phyloP scores from a whole-genome alignment of 495 filamentous ascomycete genomes.

The Aspergillus nidulans region DNA sequence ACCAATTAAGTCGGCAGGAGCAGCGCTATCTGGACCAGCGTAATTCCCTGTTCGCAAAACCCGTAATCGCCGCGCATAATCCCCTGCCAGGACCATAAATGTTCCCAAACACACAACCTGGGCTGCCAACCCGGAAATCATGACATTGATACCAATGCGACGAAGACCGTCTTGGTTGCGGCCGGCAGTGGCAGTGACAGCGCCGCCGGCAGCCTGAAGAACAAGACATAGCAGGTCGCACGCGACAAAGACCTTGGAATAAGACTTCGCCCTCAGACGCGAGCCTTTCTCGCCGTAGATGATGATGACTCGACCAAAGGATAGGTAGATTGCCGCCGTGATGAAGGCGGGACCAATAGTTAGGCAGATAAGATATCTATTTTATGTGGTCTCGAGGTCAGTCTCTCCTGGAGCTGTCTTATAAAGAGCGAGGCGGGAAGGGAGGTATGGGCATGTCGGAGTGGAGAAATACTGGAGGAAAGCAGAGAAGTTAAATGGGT shows the following conservation, averaged over 20 bases:
- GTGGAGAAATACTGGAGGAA: no score
- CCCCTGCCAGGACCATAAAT: no score
- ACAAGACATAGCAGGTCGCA: slow-evolving; percentile 51
- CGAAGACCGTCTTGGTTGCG: slow-evolving; percentile 25
- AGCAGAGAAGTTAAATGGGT: slow-evolving; percentile 27
- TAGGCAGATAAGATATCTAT: slow-evolving; percentile 46
- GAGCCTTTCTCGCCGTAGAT: slow-evolving; percentile 45
- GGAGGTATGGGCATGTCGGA: no score
- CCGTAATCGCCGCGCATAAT: no score
- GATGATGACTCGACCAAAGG: slow-evolving; percentile 51
- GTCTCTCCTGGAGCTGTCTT: no score
- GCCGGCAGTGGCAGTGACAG: slow-evolving; percentile 43
- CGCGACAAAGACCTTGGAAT: slow-evolving; percentile 50
- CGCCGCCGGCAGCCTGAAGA: slow-evolving; percentile 53
- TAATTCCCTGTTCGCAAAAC: no score
- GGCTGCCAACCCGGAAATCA: slow-evolving; percentile 51
- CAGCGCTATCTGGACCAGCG: no score
- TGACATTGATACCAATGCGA: slow-evolving; percentile 44
- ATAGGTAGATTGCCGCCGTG: slow-evolving; percentile 54
- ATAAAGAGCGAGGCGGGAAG: no score
- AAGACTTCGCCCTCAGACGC: slow-evolving; percentile 44
- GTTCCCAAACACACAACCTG: slow-evolving; percentile 43
- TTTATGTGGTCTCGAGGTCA: no score
- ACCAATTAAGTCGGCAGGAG: no score
- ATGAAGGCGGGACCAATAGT: slow-evolving; percentile 56